phyloP scores from a whole-genome alignment of 2,329 filamentous ascomycete species.

The Chaetomiaceae sp. region DNA sequence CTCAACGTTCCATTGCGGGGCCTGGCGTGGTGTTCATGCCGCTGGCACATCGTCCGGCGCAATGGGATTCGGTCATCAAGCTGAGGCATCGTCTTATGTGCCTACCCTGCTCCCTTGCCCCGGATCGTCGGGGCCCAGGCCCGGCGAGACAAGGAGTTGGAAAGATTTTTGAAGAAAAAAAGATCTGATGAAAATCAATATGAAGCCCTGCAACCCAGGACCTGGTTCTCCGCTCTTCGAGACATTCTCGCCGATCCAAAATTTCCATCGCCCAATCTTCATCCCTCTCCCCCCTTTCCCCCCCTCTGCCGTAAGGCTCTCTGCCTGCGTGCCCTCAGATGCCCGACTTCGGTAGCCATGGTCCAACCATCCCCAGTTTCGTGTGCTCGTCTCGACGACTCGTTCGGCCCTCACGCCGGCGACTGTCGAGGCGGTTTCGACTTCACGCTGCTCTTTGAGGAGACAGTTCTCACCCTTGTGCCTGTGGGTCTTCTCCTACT shows the following conservation, averaged over 20 bases:
- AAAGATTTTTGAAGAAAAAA: slow-evolving; percentile 7
- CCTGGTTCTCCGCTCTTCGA: not conserved
- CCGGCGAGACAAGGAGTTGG: not conserved
- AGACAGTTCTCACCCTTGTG: slow-evolving; percentile 26
- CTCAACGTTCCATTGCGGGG: too few species aligned
- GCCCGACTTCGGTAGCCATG: too few species aligned
- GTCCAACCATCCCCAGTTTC: slow-evolving; percentile 9
- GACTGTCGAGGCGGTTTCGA: slow-evolving; percentile 29
- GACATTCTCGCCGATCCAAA: not conserved
- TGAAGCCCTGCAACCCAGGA: slow-evolving; percentile 14
- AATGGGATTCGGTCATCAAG: not conserved
- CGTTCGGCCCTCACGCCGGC: slow-evolving; percentile 27
- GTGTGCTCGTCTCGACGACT: slow-evolving; percentile 22
- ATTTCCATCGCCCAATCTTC: not conserved
- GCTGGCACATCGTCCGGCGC: not conserved
- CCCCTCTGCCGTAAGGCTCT: not conserved
- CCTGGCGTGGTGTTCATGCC: not conserved
- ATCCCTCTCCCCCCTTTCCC: not conserved
- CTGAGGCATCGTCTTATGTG: not conserved
- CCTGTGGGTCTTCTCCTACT: slow-evolving; percentile 21
- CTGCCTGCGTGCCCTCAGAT: not conserved
- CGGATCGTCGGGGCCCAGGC: slow-evolving; percentile 7
- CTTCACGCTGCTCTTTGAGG: slow-evolving; percentile 32
- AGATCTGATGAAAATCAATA: slow-evolving; percentile 16
- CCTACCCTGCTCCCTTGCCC: not conserved